Base-by-base conservation (phyloP, 768 basidiomycete species). In the Trametes villosa region DNA sequence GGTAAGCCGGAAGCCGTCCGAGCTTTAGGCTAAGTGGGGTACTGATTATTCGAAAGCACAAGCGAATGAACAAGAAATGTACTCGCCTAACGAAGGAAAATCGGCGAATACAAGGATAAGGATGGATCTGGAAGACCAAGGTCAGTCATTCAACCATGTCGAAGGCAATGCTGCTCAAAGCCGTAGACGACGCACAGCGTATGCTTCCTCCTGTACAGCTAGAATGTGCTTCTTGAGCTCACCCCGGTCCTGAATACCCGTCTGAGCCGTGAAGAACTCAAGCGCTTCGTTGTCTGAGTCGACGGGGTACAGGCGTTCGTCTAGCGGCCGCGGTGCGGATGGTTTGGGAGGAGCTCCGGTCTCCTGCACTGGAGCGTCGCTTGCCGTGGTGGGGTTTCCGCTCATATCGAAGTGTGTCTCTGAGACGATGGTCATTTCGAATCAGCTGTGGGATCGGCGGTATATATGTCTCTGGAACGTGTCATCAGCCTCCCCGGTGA, bases 151-250 rank as follows among this genome's bases (percentile, higher is more conserved):
- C 2, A 24, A 20, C 20, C 9, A 30, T 22, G 5, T n/a, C n/a
- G n/a, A n/a, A n/a, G n/a, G n/a, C n/a, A n/a, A n/a, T n/a, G n/a
- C n/a, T n/a, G n/a, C n/a, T n/a, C n/a, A n/a, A n/a, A n/a, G n/a
- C n/a, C n/a, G n/a, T n/a, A n/a, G n/a, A n/a, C n/a, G n/a, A n/a
- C 62, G 7, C 50, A 69, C 70, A 29, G 48, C 55, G 31, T 62
- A 68, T 1, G 69, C 69, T 57, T 69, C 61, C 15, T 51, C 59
- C 40, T 68, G 71, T 3, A 68, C 69, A 13, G 59, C 54, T 30
- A 72, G 24, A 29, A 72, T 62, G 46, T 72, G 69, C 27, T 48
- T 40, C 61, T 67, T 70, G 11, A 72, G 62, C 42, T 67, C 63
- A 12, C 65, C 61, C 13, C 65, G 65, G 33, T 68, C 65, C 30